Base-by-base conservation (phyloP, 371 early-diverging fungal species). In the Haplosporangium sp. region DNA sequence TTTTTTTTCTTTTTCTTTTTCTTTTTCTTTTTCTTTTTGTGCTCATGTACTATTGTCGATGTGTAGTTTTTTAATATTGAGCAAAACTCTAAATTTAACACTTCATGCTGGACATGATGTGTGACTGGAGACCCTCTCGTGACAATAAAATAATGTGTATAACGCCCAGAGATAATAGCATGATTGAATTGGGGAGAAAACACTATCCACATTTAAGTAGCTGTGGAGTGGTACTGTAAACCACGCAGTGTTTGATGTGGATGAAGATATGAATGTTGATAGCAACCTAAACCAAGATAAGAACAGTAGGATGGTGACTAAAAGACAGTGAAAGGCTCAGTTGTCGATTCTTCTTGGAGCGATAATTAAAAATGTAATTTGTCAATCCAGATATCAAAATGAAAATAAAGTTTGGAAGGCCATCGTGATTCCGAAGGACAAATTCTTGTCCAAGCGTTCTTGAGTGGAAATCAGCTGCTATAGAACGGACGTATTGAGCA, bases 211-310 rank as follows among this genome's bases (percentile, higher is more conserved):
- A 50, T n/a, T 15, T n/a, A 38, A 39, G 42, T 42, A 10, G 42
- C 42, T 10, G 10, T 50, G 19, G 15, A 11, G 10, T 11, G 48
- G 13, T 59, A 59, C n/a, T n/a, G n/a, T n/a, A 39, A 38, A 38
- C 9, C 17, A 40, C 40, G 35, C 15, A 15, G 2, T 59, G 17
- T 39, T 2, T 27, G 27, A 27, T 59, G 59, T 59, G 59, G 59
- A 39, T 50, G 15, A n/a, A 50, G 59, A 59, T 59, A 59, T 59
- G 59, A 59, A 35, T 15, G 7, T n/a, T 50, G 50, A 50, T 50
- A n/a, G 27, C 27, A 27, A 27, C 27, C 27, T 27, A 27, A 27
- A 27, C 27, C 27, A 27, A 27, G 27, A 27, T 27, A 27, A 27
- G 27, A 27, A 27, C 27, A 27, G 1, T 1, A 27, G 27, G 27